Base-by-base conservation (phyloP, 1,284 basidiomycete genomes). In the Cutaneotrichosporon spelunceum region DNA sequence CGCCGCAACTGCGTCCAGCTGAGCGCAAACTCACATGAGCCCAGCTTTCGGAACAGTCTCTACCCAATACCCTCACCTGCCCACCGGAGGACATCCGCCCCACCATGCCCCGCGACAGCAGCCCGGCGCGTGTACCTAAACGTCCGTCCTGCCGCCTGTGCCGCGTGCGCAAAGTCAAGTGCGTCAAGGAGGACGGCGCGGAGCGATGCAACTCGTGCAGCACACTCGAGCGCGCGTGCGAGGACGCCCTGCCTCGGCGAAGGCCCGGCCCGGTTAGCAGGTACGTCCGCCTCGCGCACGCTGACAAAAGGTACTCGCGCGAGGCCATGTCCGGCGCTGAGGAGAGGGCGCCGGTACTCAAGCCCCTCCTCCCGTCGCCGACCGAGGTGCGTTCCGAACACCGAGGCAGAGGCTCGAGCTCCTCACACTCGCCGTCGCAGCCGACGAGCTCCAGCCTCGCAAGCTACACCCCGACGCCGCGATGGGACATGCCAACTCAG, bases 101-200 rank as follows among this genome's bases (percentile, higher is more conserved):
- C 4, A 33, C 30, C 19, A 42, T 42, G 39, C 39, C 39, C 19
- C 39, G 39, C 39, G 39, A 42, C 36, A 39, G 36, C 13, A 39
- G 36, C 16, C 36, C 36, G 6, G 5, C 39, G 14, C 39, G 3
- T 42, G 7, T 19, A 1, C 39, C 39, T 8, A 42, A 42, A 19
- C 39, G 39, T 6, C 19, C 39, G 19, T 50, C 48, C 27, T 50
- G 48, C 48, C 48, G 26, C 27, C 48, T 50, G 16, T 50, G 48
- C 48, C 24, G 48, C 19, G 14, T 50, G 13, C 48, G 48, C 26
- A 50, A 50, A 23, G 48, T 50, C 27, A 50, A 50, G 48, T 50
- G 48, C 16, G 48, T 50, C 24, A 50, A 26, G 19, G 48, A 14
- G 14, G 24, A 26, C 3, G 48, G 48, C 14, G 26, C 48, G 19